phyloP scores from a whole-genome alignment of 805 yeast genomes.

The Jamesozyma rosinii region DNA sequence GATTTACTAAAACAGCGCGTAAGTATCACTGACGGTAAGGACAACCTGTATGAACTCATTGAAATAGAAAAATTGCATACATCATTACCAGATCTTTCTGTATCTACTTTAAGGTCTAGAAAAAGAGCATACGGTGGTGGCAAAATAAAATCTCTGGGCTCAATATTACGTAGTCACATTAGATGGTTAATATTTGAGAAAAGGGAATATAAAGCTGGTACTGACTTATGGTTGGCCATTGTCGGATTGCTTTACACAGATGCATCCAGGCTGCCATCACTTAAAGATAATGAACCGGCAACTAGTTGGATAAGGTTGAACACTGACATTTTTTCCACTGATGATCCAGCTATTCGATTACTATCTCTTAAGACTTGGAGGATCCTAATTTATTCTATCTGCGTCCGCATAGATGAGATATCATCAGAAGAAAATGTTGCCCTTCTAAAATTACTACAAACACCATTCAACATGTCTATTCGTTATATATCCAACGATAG shows the following conservation, averaged over 20 bases:
- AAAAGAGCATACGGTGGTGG: not conserved
- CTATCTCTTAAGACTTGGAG: slow-evolving; percentile 26
- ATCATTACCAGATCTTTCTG: slow-evolving; percentile 9
- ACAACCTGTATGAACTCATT: slow-evolving; percentile 9
- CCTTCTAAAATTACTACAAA: slow-evolving; percentile 3
- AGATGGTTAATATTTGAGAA: slow-evolving; percentile 10
- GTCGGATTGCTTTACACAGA: slow-evolving; percentile 21
- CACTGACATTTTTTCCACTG: slow-evolving; percentile 10
- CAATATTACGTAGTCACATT: slow-evolving; percentile 13
- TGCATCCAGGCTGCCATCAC: not conserved
- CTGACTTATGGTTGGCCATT: slow-evolving; percentile 26
- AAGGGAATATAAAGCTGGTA: slow-evolving; percentile 19
- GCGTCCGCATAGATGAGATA: slow-evolving; percentile 3
- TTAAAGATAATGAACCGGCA: not conserved
- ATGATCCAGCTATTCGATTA: slow-evolving; percentile 7
- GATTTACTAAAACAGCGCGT: slow-evolving; percentile 20
- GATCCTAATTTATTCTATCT: slow-evolving; percentile 18
- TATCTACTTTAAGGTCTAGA: slow-evolving; percentile 1
- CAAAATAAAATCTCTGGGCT: slow-evolving; percentile 11
- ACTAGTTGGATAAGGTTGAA: slow-evolving; percentile 18
- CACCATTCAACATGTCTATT: slow-evolving; percentile 12
- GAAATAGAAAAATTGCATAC: slow-evolving; percentile 6
- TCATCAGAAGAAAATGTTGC: not conserved
- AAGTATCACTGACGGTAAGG: slow-evolving; percentile 5
- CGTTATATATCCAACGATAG: slow-evolving; percentile 3